Conservation (phyloP, 495 filamentous ascomycete species). For the Clohesyomyces aquaticus region DNA sequence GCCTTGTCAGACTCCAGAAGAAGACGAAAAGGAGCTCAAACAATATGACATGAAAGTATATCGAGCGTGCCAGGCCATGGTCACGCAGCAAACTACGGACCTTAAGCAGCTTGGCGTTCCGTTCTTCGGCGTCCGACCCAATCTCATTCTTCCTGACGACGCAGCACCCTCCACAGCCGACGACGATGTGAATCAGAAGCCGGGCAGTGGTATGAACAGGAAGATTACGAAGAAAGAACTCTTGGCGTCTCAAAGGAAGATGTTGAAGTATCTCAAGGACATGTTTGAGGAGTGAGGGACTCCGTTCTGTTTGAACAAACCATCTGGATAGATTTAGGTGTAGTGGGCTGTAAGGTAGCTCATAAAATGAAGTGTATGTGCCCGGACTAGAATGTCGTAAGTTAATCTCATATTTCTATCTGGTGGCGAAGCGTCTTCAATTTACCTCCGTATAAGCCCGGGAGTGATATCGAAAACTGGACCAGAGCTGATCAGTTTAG, state of each 20-base stretch:
- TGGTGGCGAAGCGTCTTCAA: neutral
- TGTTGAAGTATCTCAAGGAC: conserved; percentile 66
- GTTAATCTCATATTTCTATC: too few species aligned
- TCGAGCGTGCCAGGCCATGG: conserved; percentile 62
- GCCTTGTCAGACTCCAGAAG: conserved; percentile 47
- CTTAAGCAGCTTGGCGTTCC: conserved; percentile 64
- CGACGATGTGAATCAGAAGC: conserved; percentile 17
- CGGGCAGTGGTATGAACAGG: neutral
- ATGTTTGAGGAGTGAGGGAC: conserved; percentile 51
- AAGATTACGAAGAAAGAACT: conserved; percentile 56
- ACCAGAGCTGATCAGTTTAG: too few species aligned
- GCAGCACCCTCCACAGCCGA: neutral
- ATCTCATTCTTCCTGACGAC: conserved; percentile 47
- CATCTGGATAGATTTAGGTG: neutral
- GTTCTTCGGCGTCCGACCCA: conserved; percentile 61
- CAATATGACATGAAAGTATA: conserved; percentile 66
- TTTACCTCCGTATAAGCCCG: neutral
- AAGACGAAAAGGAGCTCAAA: conserved; percentile 58
- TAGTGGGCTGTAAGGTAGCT: neutral
- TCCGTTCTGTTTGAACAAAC: neutral
- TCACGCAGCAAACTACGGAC: conserved; percentile 57
- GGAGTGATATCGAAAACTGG: neutral
- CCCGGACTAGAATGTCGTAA: too few species aligned
- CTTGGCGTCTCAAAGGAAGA: conserved; percentile 57
- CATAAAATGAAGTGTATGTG: too few species aligned